These are phyloP conservation scores for Afroboletus lepidellus DNA, from an alignment of 1,284 basidiomycete genomes.

Conservation along the genomic window DNA sequence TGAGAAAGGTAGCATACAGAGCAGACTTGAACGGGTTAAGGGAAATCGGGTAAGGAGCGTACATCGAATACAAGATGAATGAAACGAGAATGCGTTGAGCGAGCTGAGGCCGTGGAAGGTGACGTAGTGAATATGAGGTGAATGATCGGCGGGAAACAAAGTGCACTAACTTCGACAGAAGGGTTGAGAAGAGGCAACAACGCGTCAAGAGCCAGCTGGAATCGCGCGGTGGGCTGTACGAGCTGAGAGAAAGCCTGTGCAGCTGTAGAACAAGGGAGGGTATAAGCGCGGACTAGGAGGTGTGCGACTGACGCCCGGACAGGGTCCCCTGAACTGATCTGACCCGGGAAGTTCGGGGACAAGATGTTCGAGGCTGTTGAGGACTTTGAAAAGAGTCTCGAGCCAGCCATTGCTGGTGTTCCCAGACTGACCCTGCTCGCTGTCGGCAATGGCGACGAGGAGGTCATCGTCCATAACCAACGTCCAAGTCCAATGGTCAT, in stretches of 20 bases:
- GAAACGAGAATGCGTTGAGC: conserved; percentile 70
- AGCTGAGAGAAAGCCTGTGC: conserved; percentile 70
- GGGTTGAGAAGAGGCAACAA: conserved; percentile 66
- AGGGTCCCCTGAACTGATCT: conserved; percentile 37
- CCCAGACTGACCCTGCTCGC: conserved; percentile 31
- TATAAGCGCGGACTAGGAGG: conserved; percentile 59
- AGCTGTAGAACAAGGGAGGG: conserved; percentile 69
- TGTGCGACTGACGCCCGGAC: conserved; percentile 55
- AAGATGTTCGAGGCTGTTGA: conserved; percentile 22
- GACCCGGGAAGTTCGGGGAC: conserved; percentile 30
- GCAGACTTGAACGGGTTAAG: conserved; percentile 77
- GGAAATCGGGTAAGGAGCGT: conserved; percentile 69
- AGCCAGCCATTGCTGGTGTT: conserved; percentile 27
- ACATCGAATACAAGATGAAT: conserved; percentile 73
- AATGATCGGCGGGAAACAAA: conserved; percentile 2
- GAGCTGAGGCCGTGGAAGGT: conserved; percentile 41
- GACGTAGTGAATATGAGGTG: conserved; percentile 15
- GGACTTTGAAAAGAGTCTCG: conserved; percentile 34
- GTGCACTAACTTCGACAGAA: conserved; percentile 48
- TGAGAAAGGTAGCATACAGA: conserved; percentile 59
- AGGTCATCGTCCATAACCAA: conserved; percentile 34
- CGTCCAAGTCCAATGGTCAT: not conserved
- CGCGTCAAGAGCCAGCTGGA: conserved; percentile 76
- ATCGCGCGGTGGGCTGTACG: conserved; percentile 67
- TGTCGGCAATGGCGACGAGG: conserved; percentile 33